Percentiles rank a stretch among this genome's conserved stretches.
Evolutionary conservation across 306 rosid species (phyloP).

Genomic region (Fragaria vesca): DNA sequence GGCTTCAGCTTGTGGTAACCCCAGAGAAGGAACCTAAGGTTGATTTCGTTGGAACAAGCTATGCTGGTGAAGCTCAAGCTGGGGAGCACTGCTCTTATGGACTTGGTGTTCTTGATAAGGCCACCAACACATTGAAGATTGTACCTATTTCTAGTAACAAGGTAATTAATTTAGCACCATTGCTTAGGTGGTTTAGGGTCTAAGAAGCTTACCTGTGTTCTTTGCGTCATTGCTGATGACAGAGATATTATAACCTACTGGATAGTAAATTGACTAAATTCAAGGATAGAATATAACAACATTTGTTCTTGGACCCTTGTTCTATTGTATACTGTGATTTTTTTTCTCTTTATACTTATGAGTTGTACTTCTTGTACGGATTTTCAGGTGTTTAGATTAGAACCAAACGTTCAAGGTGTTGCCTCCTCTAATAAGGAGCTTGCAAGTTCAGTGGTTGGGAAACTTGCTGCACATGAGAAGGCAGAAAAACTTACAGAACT

Average conservation of each 20-base stretch:
- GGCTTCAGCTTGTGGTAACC: slow-evolving; percentile 69
- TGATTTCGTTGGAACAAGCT: slow-evolving; percentile 75
- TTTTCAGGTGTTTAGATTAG: slow-evolving; percentile 77
- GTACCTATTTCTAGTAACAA: slow-evolving; percentile 62
- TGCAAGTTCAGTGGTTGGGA: slow-evolving; percentile 33
- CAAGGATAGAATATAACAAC: neutral
- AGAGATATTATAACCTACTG: too few relatives aligned
- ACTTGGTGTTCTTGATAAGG: slow-evolving; percentile 81
- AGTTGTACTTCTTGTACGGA: slow-evolving; percentile 3
- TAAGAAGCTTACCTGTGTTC: neutral
- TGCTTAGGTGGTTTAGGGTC: neutral
- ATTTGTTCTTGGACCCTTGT: too few relatives aligned
- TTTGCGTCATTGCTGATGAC: too few relatives aligned
- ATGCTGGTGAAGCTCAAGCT: slow-evolving; percentile 67
- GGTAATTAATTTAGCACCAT: slow-evolving; percentile 31
- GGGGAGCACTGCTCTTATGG: slow-evolving; percentile 54
- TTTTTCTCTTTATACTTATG: neutral
- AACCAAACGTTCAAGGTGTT: slow-evolving; percentile 59
- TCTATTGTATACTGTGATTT: neutral
- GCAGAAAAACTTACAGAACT: slow-evolving; percentile 28
- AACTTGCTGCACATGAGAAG: slow-evolving; percentile 37
- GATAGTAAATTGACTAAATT: neutral
- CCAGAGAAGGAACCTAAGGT: slow-evolving; percentile 51
- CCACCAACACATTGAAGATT: slow-evolving; percentile 49
- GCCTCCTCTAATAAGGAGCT: slow-evolving; percentile 37